A percentile compares a stretch with the other conserved stretches of the same genome.
Conservation (phyloP, 192 early-diverging fungal species). For the Obelidium mucronatum region DNA sequence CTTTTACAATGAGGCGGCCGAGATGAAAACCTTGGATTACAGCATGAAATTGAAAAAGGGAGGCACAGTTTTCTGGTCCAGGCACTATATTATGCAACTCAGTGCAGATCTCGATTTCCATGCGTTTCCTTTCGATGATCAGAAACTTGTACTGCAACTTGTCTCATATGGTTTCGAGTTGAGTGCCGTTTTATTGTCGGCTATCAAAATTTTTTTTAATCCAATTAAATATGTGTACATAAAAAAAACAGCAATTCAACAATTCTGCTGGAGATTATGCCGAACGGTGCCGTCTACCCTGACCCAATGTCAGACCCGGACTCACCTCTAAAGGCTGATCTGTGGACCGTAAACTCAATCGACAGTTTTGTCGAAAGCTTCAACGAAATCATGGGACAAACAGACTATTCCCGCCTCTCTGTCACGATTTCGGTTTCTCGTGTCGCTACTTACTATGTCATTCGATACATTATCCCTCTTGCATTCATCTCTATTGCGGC, state of each 20-base stretch:
- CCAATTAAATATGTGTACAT: no score
- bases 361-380: background rate
- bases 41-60: conserved; percentile 27
- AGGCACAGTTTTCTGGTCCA: conserved; percentile 23
- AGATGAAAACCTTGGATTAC: conserved; percentile 1
- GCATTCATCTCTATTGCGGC: conserved; percentile 32
- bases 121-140: conserved; percentile 33
- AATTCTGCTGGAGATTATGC: background rate
- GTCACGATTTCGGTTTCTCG: background rate
- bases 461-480: conserved; percentile 33
- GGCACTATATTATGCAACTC: conserved; percentile 30
- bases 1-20: conserved; percentile 36
- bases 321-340: conserved; percentile 2
- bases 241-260: conserved; percentile 18
- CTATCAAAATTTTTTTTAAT: no score
- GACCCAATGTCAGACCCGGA: conserved; percentile 7
- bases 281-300: conserved; percentile 16
- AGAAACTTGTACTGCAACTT: conserved; percentile 20
- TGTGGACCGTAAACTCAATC: background rate
- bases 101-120: conserved; percentile 23
- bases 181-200: background rate
- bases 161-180: conserved; percentile 29
- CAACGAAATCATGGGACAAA: conserved; percentile 2
- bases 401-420: conserved; percentile 20
- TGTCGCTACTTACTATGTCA: conserved; percentile 13